Base-by-base conservation (phyloP, 306 rosid species). In the Carpinus viminea region DNA sequence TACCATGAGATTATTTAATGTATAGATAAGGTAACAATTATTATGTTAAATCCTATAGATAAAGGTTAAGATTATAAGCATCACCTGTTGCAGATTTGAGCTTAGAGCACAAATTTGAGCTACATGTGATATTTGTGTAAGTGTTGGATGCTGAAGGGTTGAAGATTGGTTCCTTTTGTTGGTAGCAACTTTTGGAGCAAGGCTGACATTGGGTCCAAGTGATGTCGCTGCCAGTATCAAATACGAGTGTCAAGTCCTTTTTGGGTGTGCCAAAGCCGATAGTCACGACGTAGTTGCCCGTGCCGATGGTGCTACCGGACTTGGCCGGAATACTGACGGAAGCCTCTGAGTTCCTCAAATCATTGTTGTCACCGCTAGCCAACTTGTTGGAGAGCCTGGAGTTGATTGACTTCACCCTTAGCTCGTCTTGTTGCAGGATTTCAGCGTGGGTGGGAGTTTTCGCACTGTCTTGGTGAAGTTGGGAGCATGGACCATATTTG, bases 191-290 rank as follows among this genome's bases (percentile, higher is more conserved):
- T 1, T 9, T 1, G 4, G 55, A 79, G 8, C 98, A 93, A 0
- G 98, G 98, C 65, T 82, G 1, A 20, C 98, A 93, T 60, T 93
- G 98, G 68, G 97, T 89, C 98, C 98, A 93, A 18, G 96, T 89
- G 15, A 91, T 82, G 47, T 88, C 92, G 70, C 98, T 91, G 0
- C 91, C 94, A 0, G 97, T 91, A 55, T 93, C 97, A 73, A 93
- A 91, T 17, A 79, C 26, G 2, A 93, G 93, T 0, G 97, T 84
- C 16, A 91, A 60, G 11, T 83, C 78, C 12, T 47, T 88, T 47
- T 80, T 86, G 0, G 98, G 98, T 11, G 90, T 84, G 0, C 98
- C 98, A 7, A 93, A 59, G 0, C 88, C 97, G 13, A 93, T 79
- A 0, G 80, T 89, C 51, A 93, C 97, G 6, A 88, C 82, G 79